phyloP scores from a whole-genome alignment of 2,329 filamentous ascomycete species.

The Golovinomyces cichoracearum region DNA sequence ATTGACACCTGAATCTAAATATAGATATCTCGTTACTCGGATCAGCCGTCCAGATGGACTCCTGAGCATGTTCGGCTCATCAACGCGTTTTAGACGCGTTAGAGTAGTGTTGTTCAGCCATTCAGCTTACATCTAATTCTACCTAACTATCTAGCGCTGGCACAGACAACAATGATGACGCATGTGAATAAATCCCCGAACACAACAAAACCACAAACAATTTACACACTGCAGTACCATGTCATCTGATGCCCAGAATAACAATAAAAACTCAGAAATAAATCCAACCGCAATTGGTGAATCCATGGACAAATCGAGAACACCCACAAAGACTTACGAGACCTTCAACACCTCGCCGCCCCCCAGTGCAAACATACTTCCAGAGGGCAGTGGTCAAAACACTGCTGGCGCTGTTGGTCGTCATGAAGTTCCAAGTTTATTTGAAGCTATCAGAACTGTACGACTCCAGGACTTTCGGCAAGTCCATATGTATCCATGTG shows the following conservation, averaged over 20 bases:
- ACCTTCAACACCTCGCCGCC: constrained; percentile 15
- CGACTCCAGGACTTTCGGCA: constrained; percentile 41
- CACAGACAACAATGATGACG: background rate
- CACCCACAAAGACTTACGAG: constrained; percentile 14
- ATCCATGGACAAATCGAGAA: background rate
- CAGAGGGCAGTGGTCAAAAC: constrained; percentile 14
- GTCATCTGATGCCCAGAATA: background rate
- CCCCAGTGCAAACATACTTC: constrained; percentile 13
- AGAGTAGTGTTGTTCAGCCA: too few species aligned
- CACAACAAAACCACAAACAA: background rate
- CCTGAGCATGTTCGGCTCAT: too few species aligned
- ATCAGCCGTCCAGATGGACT: too few species aligned
- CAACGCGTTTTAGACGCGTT: too few species aligned
- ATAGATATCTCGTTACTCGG: too few species aligned
- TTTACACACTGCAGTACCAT: background rate
- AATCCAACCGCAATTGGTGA: background rate
- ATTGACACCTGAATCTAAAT: too few species aligned
- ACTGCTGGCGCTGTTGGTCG: constrained; percentile 11
- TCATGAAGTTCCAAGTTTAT: constrained; percentile 19
- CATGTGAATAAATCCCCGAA: background rate
- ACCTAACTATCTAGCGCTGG: too few species aligned
- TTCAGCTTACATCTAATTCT: too few species aligned
- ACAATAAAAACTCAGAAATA: background rate
- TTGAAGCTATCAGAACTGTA: constrained; percentile 40
- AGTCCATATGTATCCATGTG: constrained; percentile 58